Evolutionary conservation across 1,139 yeast genomes (phyloP), one percentile per base, ranked within the genome.

Genomic region (Yamadazyma diospyri): DNA sequence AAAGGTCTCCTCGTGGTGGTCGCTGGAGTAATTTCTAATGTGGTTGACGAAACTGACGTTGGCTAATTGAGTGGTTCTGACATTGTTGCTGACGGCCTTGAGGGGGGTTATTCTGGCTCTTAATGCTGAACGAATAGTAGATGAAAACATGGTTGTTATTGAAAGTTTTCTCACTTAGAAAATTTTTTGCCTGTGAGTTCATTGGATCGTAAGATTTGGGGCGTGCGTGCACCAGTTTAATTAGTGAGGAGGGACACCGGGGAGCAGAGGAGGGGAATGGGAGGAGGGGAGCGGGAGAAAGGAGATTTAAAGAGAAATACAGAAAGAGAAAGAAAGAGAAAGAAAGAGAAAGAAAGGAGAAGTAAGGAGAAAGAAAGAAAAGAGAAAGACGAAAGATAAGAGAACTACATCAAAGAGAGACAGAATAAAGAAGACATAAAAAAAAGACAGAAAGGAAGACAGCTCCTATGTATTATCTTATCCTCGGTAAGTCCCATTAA

Each of bases 1-100:
- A 50, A 86, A 88, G 40, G 95, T 79, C 70, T 89, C 97, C 59
- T 85, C 95, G 50, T 78, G 83, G 57, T 80, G 86, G 44, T 73
- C 81, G 26, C 37, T 40, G 39, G 95, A 81, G 73, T 82, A 86
- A 72, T 94, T 81, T 45, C 47, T 43, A 16, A 41, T 31, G 34
- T 40, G 45, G 14, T 22, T 27, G 39, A 36, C 35, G 9, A 18
- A 18, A 36, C 32, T 37, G 39, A 41, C 16, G n/a, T 9, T 15
- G n/a, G 25, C 4, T 19, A 18, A 16, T 4, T 11, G 9, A 4
- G 15, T 15, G 14, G 12, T 9, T 16, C 9, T 21, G 10, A 22
- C 16, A n/a, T n/a, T n/a, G 2, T 6, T 8, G 7, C 7, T 9
- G 4, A 14, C 11, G 5, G 13, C n/a, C 5, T 13, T 22, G 27